These are phyloP conservation scores for Talaromyces sp. DNA, from an alignment of 2,329 filamentous ascomycete species.

Conservation along the genomic window DNA sequence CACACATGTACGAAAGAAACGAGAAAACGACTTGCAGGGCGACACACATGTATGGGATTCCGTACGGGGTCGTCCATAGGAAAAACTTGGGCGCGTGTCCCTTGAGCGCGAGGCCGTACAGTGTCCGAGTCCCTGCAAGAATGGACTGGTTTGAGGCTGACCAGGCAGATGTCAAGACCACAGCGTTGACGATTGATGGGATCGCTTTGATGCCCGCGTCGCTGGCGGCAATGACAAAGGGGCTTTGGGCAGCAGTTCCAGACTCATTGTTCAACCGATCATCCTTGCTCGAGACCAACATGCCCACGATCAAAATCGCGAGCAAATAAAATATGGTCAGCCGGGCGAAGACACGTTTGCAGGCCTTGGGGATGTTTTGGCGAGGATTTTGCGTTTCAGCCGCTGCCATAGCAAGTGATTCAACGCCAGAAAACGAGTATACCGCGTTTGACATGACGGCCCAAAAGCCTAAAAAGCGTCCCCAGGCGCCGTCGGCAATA, in stretches of 20 bases:
- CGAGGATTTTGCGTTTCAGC: constrained; percentile 54
- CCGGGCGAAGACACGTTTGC: constrained; percentile 12
- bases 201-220: constrained; percentile 33
- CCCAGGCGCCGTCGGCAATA: constrained; percentile 50
- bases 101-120: constrained; percentile 58
- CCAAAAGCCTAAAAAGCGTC: constrained; percentile 60
- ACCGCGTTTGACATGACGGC: constrained; percentile 42
- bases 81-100: constrained; percentile 41
- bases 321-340: constrained; percentile 12
- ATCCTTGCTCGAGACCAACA: constrained; percentile 11
- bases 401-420: constrained; percentile 72
- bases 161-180: constrained; percentile 39
- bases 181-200: constrained; percentile 37
- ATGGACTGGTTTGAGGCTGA: constrained; percentile 40
- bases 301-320: constrained; percentile 12
- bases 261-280: constrained; percentile 11
- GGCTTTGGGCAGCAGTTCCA: constrained; percentile 24
- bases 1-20: constrained; percentile 65
- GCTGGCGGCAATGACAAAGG: constrained; percentile 40
- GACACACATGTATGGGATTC: constrained; percentile 42
- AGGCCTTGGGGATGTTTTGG: constrained; percentile 12
- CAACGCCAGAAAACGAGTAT: constrained; percentile 53
- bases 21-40: constrained; percentile 48
- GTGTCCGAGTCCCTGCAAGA: constrained; percentile 55
- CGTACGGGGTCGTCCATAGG: constrained; percentile 34